Evolutionary conservation across 2,329 filamentous ascomycete species (phyloP).

Genomic region (Fonsecaea pedrosoi): DNA sequence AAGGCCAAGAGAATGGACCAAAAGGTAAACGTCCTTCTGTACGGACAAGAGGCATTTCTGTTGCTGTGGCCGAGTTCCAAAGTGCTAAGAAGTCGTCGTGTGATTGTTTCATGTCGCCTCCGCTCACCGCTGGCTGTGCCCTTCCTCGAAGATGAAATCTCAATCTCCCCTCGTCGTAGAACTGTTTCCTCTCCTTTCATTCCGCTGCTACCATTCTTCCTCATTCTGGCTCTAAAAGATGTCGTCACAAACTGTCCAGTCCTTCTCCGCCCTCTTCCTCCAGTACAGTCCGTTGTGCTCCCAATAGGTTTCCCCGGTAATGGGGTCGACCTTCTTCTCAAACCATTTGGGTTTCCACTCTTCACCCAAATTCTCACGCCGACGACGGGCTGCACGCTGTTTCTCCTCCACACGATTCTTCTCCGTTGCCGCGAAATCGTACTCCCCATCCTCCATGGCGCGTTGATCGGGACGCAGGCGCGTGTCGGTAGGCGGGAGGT

Average conservation of each 20-base stretch:
- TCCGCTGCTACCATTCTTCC: background rate
- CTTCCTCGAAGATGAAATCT: background rate
- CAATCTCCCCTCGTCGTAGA: background rate
- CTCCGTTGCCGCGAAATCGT: conserved; percentile 89
- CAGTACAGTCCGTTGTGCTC: conserved; percentile 88
- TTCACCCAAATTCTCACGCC: conserved; percentile 77
- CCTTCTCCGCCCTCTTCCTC: conserved; percentile 66
- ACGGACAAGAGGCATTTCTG: background rate
- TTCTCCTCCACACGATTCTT: conserved; percentile 95
- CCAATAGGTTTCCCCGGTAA: conserved; percentile 92
- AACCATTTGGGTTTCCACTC: conserved; percentile 91
- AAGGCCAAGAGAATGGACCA: background rate
- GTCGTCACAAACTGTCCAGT: conserved; percentile 77
- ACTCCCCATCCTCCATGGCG: conserved; percentile 98
- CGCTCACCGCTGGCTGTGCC: background rate
- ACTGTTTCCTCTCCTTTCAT: background rate
- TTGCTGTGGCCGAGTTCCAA: background rate
- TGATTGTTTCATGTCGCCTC: background rate
- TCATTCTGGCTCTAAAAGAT: conserved; percentile 64
- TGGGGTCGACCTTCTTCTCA: conserved; percentile 70
- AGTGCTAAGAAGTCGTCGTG: background rate
- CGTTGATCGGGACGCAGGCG: conserved; percentile 91
- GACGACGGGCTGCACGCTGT: conserved; percentile 76
- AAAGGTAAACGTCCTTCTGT: background rate
- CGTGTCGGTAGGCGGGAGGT: conserved; percentile 90